Conservation (phyloP, 345 rosid species). For the Lepidium didymum region DNA sequence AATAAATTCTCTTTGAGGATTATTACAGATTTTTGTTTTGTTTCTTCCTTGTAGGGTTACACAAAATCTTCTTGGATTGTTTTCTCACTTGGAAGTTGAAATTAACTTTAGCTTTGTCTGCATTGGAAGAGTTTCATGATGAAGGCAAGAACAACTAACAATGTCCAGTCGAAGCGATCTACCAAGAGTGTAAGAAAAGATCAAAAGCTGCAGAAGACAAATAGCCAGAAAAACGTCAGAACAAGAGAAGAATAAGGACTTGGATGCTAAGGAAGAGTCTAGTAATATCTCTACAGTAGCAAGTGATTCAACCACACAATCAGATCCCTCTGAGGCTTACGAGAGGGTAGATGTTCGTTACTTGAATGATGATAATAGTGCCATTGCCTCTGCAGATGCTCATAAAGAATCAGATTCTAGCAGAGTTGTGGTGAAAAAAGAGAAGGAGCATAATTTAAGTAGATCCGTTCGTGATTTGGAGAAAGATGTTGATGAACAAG, state of each 20-base stretch:
- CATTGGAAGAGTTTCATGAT: constrained; percentile 41
- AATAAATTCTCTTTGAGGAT: neutral
- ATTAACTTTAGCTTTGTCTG: constrained; percentile 5
- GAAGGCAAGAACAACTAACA: constrained; percentile 49
- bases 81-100: constrained; percentile 10
- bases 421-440: constrained; percentile 34
- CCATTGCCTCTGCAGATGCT: constrained; percentile 26
- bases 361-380: constrained; percentile 50
- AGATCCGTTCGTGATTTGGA: constrained; percentile 13
- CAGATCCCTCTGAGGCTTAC: constrained; percentile 52
- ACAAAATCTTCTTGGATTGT: neutral
- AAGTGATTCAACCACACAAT: constrained; percentile 51
- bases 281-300: constrained; percentile 16
- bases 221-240: constrained; percentile 35
- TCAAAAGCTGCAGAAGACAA: constrained; percentile 40
- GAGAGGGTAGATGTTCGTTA: constrained; percentile 53
- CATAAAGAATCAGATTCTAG: constrained; percentile 50
- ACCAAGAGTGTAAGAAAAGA: constrained; percentile 46
- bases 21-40: neutral
- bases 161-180: constrained; percentile 46
- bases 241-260: constrained; percentile 41
- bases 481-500: constrained; percentile 34
- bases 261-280: constrained; percentile 35
- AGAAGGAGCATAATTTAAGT: constrained; percentile 18
- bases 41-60: constrained; percentile 7